A percentile compares a stretch with the other conserved stretches of the same genome.
These are phyloP conservation scores for Trichophyton equinum DNA, from an alignment of 2,329 filamentous ascomycete genomes.

Conservation along the genomic window DNA sequence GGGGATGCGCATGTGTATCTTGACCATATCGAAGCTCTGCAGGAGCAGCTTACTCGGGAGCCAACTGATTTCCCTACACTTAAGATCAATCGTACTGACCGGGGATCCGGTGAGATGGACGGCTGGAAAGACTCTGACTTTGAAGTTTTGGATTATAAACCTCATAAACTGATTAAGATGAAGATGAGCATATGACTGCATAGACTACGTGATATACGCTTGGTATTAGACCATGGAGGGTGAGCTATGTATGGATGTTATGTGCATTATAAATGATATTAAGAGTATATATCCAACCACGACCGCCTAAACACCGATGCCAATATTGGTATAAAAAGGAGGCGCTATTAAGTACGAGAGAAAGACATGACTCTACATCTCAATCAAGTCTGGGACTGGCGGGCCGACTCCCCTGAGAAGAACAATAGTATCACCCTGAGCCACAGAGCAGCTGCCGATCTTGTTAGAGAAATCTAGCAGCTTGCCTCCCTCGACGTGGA, in stretches of 20 bases:
- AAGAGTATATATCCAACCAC: neutral
- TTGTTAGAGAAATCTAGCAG: slow-evolving; percentile 81
- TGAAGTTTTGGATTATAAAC: slow-evolving; percentile 73
- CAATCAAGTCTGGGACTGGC: slow-evolving; percentile 58
- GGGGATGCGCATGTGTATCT: slow-evolving; percentile 95
- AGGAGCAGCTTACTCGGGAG: slow-evolving; percentile 65
- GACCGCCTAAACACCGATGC: neutral
- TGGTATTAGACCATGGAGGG: neutral
- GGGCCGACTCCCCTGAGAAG: slow-evolving; percentile 72
- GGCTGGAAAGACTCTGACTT: slow-evolving; percentile 86
- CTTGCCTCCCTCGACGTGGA: slow-evolving; percentile 82
- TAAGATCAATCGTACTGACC: slow-evolving; percentile 54
- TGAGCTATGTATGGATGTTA: neutral
- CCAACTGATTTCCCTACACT: slow-evolving; percentile 71
- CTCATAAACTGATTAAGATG: slow-evolving; percentile 88
- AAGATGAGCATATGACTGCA: slow-evolving; percentile 76
- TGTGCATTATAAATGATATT: neutral
- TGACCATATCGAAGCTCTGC: slow-evolving; percentile 80
- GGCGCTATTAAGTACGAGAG: neutral
- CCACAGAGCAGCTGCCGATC: slow-evolving; percentile 53
- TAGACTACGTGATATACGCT: neutral
- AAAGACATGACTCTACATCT: slow-evolving; percentile 26
- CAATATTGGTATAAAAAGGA: neutral
- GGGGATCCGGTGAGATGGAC: slow-evolving; percentile 57
- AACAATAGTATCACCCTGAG: slow-evolving; percentile 81